Conservation (phyloP, 1,139 yeast species). For the Saccharomyces hybrid region DNA sequence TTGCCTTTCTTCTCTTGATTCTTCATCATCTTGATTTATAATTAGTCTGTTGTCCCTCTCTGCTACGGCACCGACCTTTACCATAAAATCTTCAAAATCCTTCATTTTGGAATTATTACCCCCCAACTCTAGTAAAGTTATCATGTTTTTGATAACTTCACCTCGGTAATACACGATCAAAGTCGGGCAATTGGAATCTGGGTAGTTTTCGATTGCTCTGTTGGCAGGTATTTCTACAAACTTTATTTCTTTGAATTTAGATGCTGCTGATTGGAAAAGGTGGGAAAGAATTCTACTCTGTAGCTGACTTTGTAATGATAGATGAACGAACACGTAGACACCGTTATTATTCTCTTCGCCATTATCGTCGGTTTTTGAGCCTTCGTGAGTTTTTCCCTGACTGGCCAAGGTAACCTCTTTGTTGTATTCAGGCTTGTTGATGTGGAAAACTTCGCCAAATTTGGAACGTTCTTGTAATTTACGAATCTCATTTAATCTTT, state of each 20-base stretch:
- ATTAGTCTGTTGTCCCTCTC: constrained; percentile 58
- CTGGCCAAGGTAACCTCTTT: constrained; percentile 81
- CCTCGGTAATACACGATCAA: constrained; percentile 69
- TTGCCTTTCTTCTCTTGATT: constrained; percentile 40
- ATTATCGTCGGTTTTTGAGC: constrained; percentile 20
- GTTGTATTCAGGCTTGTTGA: constrained; percentile 82
- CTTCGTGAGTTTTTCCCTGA: constrained; percentile 17
- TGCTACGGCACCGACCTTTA: constrained; percentile 55
- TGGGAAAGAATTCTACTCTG: constrained; percentile 67
- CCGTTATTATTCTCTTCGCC: constrained; percentile 22
- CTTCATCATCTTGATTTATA: constrained; percentile 56
- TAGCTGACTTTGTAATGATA: constrained; percentile 58
- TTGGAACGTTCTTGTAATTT: constrained; percentile 51
- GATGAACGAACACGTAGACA: constrained; percentile 63
- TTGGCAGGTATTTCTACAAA: constrained; percentile 84
- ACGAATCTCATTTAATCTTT: constrained; percentile 66
- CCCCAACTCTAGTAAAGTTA: constrained; percentile 74
- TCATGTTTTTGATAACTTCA: constrained; percentile 66
- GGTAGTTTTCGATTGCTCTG: constrained; percentile 87
- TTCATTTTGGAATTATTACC: constrained; percentile 64
- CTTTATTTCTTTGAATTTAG: constrained; percentile 68
- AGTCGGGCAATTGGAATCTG: constrained; percentile 86
- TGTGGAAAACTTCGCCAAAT: constrained; percentile 69
- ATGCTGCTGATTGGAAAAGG: constrained; percentile 45
- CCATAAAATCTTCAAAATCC: constrained; percentile 67